These are phyloP conservation scores for Tilletia setariae DNA, from an alignment of 1,284 basidiomycete species.

Conservation along the genomic window DNA sequence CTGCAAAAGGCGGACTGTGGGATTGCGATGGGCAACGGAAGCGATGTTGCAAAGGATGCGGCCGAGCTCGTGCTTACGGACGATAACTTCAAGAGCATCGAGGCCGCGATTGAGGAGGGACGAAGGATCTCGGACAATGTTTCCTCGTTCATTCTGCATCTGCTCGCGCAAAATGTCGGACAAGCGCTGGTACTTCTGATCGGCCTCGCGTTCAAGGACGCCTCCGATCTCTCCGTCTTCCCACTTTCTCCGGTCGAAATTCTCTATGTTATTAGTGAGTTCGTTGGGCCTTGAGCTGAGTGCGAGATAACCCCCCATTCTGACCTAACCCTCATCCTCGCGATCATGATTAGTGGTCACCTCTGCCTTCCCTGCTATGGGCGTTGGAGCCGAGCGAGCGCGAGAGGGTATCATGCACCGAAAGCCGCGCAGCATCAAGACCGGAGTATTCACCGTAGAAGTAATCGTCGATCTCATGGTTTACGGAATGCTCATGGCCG, in stretches of 20 bases:
- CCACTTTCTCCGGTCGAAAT: conserved; percentile 68
- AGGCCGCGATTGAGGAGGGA: conserved; percentile 67
- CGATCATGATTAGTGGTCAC: conserved; percentile 44
- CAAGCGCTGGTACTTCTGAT: conserved; percentile 58
- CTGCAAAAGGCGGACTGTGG: conserved; percentile 53
- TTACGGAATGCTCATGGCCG: conserved; percentile 67
- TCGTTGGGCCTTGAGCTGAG: background rate
- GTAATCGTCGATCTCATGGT: conserved; percentile 61
- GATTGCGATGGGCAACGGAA: conserved; percentile 52
- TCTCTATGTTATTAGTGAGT: conserved; percentile 57
- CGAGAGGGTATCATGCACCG: conserved; percentile 64
- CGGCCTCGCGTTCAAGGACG: conserved; percentile 68
- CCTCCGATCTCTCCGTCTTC: conserved; percentile 62
- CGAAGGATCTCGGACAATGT: conserved; percentile 60
- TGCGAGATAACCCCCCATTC: too few relatives aligned
- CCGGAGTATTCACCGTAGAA: conserved; percentile 53
- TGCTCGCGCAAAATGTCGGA: conserved; percentile 50
- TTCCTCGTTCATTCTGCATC: conserved; percentile 55
- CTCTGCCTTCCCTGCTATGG: conserved; percentile 55
- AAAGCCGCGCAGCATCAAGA: conserved; percentile 55
- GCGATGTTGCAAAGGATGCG: conserved; percentile 57
- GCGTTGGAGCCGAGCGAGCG: conserved; percentile 61
- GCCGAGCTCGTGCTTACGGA: conserved; percentile 68
- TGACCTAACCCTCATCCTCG: conserved; percentile 12
- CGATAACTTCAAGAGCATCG: conserved; percentile 71